Percentiles rank a stretch among this genome's conserved stretches.
These are phyloP conservation scores for Auriculariales sp. DNA, from an alignment of 768 basidiomycete species.

Conservation along the genomic window DNA sequence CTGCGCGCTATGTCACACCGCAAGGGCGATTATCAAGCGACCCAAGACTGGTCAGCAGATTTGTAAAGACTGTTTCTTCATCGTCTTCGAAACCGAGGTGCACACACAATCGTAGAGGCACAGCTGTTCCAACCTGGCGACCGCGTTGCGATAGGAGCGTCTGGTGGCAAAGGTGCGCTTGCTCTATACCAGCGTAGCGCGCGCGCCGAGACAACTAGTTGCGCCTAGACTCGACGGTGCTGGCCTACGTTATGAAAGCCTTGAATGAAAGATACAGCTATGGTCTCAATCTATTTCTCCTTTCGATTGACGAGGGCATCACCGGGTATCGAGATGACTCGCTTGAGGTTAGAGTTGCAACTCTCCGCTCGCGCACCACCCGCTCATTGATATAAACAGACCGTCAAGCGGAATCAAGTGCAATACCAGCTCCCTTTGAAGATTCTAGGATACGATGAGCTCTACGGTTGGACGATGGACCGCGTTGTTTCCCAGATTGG, in stretches of 20 bases:
- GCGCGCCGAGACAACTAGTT: too few species aligned
- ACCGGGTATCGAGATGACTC: slow-evolving; percentile 98
- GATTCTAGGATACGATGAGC: slow-evolving; percentile 88
- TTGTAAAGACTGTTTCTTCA: slow-evolving; percentile 91
- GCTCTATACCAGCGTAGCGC: not conserved
- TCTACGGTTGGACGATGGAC: slow-evolving; percentile 99
- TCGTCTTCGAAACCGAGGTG: slow-evolving; percentile 95
- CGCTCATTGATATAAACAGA: slow-evolving; percentile 34
- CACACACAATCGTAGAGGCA: slow-evolving; percentile 84
- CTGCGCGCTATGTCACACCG: slow-evolving; percentile 62
- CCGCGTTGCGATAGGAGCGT: slow-evolving; percentile 92
- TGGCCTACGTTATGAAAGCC: slow-evolving; percentile 93
- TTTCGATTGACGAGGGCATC: slow-evolving; percentile 98
- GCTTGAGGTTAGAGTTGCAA: slow-evolving; percentile 68
- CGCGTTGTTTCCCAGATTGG: slow-evolving; percentile 88
- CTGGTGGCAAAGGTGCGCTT: slow-evolving; percentile 82
- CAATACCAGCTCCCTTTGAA: slow-evolving; percentile 94
- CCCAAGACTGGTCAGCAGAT: slow-evolving; percentile 98
- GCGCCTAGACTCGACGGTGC: slow-evolving; percentile 79
- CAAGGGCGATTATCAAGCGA: slow-evolving; percentile 78
- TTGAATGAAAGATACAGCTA: slow-evolving; percentile 91
- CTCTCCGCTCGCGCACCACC: slow-evolving; percentile 4
- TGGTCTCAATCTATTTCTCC: slow-evolving; percentile 75
- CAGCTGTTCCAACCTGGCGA: slow-evolving; percentile 79
- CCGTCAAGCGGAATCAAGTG: slow-evolving; percentile 90